Percentiles rank a stretch among this genome's conserved stretches.
Evolutionary conservation across 2,329 filamentous ascomycete genomes (phyloP).

Genomic region (Apiospora hydei): DNA sequence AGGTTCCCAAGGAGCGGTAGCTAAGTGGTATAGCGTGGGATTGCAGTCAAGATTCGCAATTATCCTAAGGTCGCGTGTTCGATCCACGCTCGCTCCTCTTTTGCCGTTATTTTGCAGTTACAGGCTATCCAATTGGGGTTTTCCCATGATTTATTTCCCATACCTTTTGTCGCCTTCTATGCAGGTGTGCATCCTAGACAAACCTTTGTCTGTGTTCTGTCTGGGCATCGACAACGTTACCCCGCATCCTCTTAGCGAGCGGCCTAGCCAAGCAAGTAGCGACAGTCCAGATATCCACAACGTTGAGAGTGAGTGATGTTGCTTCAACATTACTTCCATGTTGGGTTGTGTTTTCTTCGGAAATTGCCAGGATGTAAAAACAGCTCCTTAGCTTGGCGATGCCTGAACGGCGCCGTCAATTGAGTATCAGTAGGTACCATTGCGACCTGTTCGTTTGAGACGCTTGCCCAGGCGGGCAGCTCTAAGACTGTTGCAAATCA

Average conservation of each 20-base stretch:
- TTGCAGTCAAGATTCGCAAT: background rate
- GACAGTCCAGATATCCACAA: background rate
- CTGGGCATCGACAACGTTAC: background rate
- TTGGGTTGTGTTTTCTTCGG: background rate
- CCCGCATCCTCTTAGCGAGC: background rate
- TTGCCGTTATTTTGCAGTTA: background rate
- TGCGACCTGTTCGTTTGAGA: background rate
- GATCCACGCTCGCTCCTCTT: slow-evolving; percentile 21
- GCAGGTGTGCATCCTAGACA: background rate
- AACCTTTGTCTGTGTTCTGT: background rate
- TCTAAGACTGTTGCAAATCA: background rate
- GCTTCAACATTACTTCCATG: too few species aligned
- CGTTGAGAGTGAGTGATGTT: background rate
- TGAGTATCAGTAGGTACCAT: background rate
- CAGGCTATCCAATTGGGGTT: background rate
- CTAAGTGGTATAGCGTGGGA: slow-evolving; percentile 22
- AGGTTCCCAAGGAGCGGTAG: background rate
- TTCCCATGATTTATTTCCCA: background rate
- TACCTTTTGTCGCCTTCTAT: background rate
- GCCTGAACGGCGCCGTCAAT: background rate
- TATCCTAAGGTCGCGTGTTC: slow-evolving; percentile 22
- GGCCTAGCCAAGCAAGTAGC: background rate
- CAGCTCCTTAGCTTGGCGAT: too few species aligned
- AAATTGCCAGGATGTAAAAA: background rate
- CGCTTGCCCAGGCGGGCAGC: background rate